A percentile compares a stretch with the other conserved stretches of the same genome.
Conservation (phyloP, 1,284 basidiomycete genomes). For the Phellopilus nigrolimitatus region DNA sequence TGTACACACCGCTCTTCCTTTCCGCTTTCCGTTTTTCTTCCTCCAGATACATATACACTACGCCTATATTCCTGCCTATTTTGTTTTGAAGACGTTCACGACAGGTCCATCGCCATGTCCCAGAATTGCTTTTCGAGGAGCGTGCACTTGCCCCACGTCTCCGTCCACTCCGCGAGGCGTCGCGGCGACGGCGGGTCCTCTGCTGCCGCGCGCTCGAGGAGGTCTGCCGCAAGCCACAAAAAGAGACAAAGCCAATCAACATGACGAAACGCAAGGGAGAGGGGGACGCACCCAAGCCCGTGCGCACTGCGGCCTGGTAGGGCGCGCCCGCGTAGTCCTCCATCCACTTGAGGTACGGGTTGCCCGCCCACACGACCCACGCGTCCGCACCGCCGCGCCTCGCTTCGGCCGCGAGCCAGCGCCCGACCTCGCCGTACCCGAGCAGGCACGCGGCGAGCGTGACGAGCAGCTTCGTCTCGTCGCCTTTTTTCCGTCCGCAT, state of each 20-base stretch:
- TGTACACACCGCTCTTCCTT: no score
- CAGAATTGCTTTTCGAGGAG: conserved; percentile 84
- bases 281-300: conserved; percentile 58
- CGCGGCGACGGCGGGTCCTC: conserved; percentile 60
- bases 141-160: conserved; percentile 77
- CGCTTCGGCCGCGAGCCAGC: conserved; percentile 67
- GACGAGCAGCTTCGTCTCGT: conserved; percentile 70
- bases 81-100: no score
- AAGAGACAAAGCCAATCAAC: background rate
- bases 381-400: conserved; percentile 39
- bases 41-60: no score
- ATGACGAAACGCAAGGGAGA: background rate
- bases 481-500: no score
- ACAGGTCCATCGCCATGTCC: conserved; percentile 70
- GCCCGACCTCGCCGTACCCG: conserved; percentile 93
- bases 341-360: conserved; percentile 80
- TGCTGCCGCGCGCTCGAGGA: conserved; percentile 56
- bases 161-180: conserved; percentile 62
- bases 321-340: conserved; percentile 71
- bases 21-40: no score
- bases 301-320: conserved; percentile 68
- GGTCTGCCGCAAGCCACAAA: conserved; percentile 37
- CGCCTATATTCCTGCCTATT: no score
- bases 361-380: conserved; percentile 59
- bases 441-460: conserved; percentile 84